phyloP scores from a whole-genome alignment of 2,329 filamentous ascomycete genomes.

The Westerdykella ornata region DNA sequence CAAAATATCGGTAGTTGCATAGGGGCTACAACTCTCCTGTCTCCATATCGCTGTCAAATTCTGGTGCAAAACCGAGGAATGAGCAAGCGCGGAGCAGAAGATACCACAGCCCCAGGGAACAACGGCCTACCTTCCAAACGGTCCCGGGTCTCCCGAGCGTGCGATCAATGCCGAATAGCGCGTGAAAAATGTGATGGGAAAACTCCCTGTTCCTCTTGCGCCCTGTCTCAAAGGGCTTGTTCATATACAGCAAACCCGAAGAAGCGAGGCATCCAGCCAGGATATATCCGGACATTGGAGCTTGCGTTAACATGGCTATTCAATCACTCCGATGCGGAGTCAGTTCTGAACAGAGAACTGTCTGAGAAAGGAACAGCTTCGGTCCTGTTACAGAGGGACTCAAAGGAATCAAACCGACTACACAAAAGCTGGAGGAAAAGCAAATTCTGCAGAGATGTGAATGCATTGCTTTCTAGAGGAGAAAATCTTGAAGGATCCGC shows the following conservation, averaged over 20 bases:
- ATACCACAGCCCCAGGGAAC: too few relatives aligned
- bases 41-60: too few relatives aligned
- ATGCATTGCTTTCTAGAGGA: slow-evolving; percentile 51
- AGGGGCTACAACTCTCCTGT: too few relatives aligned
- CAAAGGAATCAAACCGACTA: slow-evolving; percentile 50
- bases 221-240: slow-evolving; percentile 56
- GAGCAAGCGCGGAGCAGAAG: too few relatives aligned
- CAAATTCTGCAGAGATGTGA: slow-evolving; percentile 56
- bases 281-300: slow-evolving; percentile 69
- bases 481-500: slow-evolving; percentile 11
- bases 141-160: slow-evolving; percentile 54
- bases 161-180: slow-evolving; percentile 60
- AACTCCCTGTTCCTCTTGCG: slow-evolving; percentile 62
- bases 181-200: slow-evolving; percentile 70
- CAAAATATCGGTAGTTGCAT: too few relatives aligned
- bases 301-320: slow-evolving; percentile 61
- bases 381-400: slow-evolving; percentile 49
- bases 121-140: too few relatives aligned
- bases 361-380: slow-evolving; percentile 43
- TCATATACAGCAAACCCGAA: slow-evolving; percentile 67
- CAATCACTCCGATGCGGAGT: slow-evolving; percentile 54
- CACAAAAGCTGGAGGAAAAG: slow-evolving; percentile 59
- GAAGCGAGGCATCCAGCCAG: slow-evolving; percentile 72
- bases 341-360: slow-evolving; percentile 51
- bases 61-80: too few relatives aligned